phyloP scores from a whole-genome alignment of 1,284 basidiomycete species.

The Neotropicomus parvogracilis region DNA sequence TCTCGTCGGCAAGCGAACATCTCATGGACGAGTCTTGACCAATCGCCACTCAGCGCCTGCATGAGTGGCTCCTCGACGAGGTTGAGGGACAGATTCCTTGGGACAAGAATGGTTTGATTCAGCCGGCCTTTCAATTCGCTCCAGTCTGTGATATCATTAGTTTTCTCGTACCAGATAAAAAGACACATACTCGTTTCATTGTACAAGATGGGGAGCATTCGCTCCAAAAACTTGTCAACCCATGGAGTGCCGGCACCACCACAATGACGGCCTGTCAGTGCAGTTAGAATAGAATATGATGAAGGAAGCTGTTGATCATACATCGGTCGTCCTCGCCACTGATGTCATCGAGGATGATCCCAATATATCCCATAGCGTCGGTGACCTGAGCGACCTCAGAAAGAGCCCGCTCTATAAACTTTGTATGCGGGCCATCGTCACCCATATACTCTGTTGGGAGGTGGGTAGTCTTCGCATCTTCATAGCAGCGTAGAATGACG shows the following conservation, averaged over 20 bases:
- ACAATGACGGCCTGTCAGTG: background rate
- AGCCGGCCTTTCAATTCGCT: background rate
- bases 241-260: background rate
- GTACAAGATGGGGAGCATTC: background rate
- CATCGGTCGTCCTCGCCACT: constrained; percentile 4
- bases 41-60: background rate
- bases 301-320: background rate
- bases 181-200: constrained; percentile 1
- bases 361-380: background rate
- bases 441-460: background rate
- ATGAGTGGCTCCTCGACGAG: background rate
- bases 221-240: too few relatives aligned
- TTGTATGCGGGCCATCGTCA: constrained; percentile 1
- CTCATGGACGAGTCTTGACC: constrained; percentile 2
- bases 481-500: constrained; percentile 6
- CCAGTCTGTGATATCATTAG: background rate
- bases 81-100: background rate
- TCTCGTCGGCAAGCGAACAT: constrained; percentile 1
- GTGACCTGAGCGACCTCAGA: background rate
- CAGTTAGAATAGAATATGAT: background rate
- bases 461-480: constrained; percentile 1
- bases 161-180: background rate
- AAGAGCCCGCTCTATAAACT: background rate
- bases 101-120: background rate
- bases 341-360: constrained; percentile 4